phyloP scores from a whole-genome alignment of 306 rosid genomes.

The Potentilla sterilis region DNA sequence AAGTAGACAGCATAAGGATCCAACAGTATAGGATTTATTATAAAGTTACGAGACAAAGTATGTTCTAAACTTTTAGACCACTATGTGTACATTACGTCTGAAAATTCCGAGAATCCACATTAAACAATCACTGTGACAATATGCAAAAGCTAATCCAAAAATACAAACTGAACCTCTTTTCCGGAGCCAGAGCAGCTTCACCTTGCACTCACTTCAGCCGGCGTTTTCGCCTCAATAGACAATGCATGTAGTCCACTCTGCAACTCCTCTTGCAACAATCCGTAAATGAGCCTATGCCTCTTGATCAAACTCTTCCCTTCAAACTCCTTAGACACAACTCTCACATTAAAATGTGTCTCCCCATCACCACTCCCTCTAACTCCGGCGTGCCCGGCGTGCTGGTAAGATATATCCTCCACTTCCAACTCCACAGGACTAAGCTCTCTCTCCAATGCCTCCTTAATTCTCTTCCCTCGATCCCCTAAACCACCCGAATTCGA shows the following conservation, averaged over 20 bases:
- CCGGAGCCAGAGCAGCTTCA: slow-evolving; percentile 18
- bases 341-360: slow-evolving; percentile 84
- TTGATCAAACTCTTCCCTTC: slow-evolving; percentile 86
- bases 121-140: slow-evolving; percentile 3
- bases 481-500: slow-evolving; percentile 35
- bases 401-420: slow-evolving; percentile 77
- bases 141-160: slow-evolving; percentile 4
- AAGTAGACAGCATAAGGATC: not conserved
- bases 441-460: slow-evolving; percentile 60
- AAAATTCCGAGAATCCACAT: slow-evolving; percentile 1
- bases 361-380: slow-evolving; percentile 64
- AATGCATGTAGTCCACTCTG: slow-evolving; percentile 74
- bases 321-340: slow-evolving; percentile 62
- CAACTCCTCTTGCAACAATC: slow-evolving; percentile 71
- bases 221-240: slow-evolving; percentile 79
- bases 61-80: slow-evolving; percentile 18
- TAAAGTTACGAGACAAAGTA: slow-evolving; percentile 13
- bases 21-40: slow-evolving; percentile 11
- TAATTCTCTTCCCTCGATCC: slow-evolving; percentile 80
- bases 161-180: slow-evolving; percentile 36
- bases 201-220: slow-evolving; percentile 47
- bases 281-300: slow-evolving; percentile 79
- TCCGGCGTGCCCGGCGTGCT: slow-evolving; percentile 84
- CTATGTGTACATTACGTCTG: slow-evolving; percentile 10
- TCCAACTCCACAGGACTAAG: slow-evolving; percentile 57